Percentiles rank a stretch among this genome's conserved stretches.
Conservation (phyloP, 23 red algal species). For the Gracilaria gracilis region DNA sequence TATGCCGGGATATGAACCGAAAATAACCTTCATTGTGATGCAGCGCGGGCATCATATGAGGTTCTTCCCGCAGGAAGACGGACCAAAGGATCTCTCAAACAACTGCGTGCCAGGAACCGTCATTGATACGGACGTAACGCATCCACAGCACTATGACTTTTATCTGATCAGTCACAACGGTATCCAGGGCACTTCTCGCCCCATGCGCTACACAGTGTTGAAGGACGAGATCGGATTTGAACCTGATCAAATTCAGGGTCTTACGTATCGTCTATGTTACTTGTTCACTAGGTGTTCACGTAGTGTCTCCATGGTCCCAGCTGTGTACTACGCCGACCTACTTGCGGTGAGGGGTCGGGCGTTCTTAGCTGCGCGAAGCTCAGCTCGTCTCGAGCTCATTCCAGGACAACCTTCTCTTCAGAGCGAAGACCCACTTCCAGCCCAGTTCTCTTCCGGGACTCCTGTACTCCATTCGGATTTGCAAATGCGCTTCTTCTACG, state of each 20-base stretch:
- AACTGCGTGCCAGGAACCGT: conserved; percentile 76
- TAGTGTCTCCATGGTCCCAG: conserved; percentile 69
- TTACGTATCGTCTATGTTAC: conserved; percentile 71
- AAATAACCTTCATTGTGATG: conserved; percentile 76
- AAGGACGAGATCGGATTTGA: conserved; percentile 64
- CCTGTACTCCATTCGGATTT: neutral
- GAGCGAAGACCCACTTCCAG: conserved; percentile 34
- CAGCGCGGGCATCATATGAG: conserved; percentile 76
- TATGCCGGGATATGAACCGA: conserved; percentile 44
- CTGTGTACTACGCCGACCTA: conserved; percentile 74
- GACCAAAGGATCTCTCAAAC: conserved; percentile 37
- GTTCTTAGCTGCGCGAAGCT: conserved; percentile 19
- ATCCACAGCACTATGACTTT: conserved; percentile 73
- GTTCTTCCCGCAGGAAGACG: conserved; percentile 59
- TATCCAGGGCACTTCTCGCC: conserved; percentile 72
- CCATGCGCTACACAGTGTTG: conserved; percentile 70
- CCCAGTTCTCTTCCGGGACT: conserved; percentile 1
- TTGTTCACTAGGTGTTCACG: conserved; percentile 39
- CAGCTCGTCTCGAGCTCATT: conserved; percentile 25
- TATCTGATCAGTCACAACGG: conserved; percentile 75
- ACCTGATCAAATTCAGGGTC: conserved; percentile 69
- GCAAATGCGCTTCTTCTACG: conserved; percentile 38
- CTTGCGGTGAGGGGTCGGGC: conserved; percentile 21
- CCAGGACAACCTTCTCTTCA: conserved; percentile 21
- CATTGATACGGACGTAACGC: conserved; percentile 58